Base-by-base conservation (phyloP, 116 monocot genomes). In the Dioscorea cayenensis region DNA sequence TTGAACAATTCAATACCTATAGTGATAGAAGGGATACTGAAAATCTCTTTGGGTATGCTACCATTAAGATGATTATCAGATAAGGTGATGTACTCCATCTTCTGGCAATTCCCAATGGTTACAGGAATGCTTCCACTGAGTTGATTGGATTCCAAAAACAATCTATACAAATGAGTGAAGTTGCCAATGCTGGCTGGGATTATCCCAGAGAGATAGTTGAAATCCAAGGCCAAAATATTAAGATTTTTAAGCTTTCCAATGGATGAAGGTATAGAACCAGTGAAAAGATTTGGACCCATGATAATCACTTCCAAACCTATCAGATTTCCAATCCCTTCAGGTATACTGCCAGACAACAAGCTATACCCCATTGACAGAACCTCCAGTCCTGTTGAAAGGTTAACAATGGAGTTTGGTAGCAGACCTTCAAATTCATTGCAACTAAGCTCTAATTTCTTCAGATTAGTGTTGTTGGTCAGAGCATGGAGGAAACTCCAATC, bases 151-250 rank as follows among this genome's bases (percentile, higher is more conserved):
- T n/a, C 0, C 28, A 89, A 58, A 0, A 14, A 36, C 2, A 82
- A 65, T 22, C 74, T 60, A 21, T 19, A 65, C 73, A 89, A 50
- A 0, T 37, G 71, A 16, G 79, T 82, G 28, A 84, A 72, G 23
- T 85, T 85, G 12, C 82, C 82, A 12, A 89, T 6, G 3, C 68
- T 62, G 14, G 64, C 7, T 48, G 82, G 89, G 51, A 89, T 77
- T 1, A 17, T 2, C 14, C 89, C 86, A 28, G 76, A 70, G 0
- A 86, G 27, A 13, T 19, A 49, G 66, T 86, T 86, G 49, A 3
- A 6, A 27, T 6, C 22, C 19, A 86, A 28, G 35, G 23, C 22
- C 51, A 86, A 50, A 2, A 29, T 27, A 16, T 75, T 36, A 20
- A 86, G 37, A 6, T 73, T 76, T 1, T 3, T 16, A 27, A 86